phyloP scores from a whole-genome alignment of 2,329 filamentous ascomycete species.

The Aspergillus transmontanensis region DNA sequence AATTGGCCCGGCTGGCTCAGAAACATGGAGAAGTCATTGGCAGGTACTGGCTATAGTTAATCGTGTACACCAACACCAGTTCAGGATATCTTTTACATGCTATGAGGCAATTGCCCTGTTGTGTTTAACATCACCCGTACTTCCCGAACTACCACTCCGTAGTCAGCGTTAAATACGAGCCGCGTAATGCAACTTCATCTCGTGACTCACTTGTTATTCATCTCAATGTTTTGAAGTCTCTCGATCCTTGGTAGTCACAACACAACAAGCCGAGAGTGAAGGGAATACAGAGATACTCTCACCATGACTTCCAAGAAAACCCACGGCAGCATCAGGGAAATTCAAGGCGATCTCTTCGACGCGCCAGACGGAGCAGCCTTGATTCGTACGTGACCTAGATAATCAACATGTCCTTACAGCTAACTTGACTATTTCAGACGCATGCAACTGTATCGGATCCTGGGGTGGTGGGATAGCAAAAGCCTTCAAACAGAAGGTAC shows the following conservation, averaged over 20 bases:
- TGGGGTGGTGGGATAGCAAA: constrained; percentile 64
- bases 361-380: constrained; percentile 54
- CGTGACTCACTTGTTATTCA: not conserved
- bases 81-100: not conserved
- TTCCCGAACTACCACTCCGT: not conserved
- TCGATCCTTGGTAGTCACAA: not conserved
- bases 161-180: not conserved
- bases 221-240: not conserved
- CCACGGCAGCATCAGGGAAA: constrained; percentile 29
- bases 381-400: constrained; percentile 45
- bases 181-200: not conserved
- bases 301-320: not conserved
- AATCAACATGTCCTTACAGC: not conserved
- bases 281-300: not conserved
- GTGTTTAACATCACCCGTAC: not conserved
- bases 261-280: not conserved
- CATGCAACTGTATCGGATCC: constrained; percentile 59
- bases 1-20: not conserved
- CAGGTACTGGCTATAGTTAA: not conserved
- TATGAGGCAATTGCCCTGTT: not conserved
- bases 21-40: too few species aligned
- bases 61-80: not conserved
- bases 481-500: constrained; percentile 48
- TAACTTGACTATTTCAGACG: constrained; percentile 41
- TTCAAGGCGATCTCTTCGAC: constrained; percentile 54